Base-by-base conservation (phyloP, 108 stramenopile species). In the Skeletonema costatum region DNA sequence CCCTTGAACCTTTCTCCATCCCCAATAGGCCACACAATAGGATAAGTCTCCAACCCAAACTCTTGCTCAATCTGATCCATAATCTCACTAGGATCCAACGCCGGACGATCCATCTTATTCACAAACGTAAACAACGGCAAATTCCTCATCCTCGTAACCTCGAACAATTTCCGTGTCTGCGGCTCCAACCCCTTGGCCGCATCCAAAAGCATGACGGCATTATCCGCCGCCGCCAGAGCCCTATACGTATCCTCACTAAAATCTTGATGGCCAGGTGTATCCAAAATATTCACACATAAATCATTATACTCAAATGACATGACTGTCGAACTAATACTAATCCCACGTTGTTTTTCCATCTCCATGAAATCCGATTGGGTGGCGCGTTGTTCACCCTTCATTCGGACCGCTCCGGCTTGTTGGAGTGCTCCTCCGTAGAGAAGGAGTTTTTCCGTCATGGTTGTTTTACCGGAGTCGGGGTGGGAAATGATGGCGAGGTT, bases 401-500 rank as follows among this genome's bases (percentile, higher is more conserved):
- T 92, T 62, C 95, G 89, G 9, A 98, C 98, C 5, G 96, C 97
- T 31, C 98, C 98, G 3, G 98, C 98, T 77, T 97, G 96, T 70
- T 97, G 96, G 48, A 98, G 74, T 8, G 98, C 98, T 9, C 96
- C 97, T 42, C 88, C 88, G 60, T 97, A 95, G 14, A 98, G 81
- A 0, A 98, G 80, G 25, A 98, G 83, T 70, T 97, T 96, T 83
- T 98, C 98, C 17, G 97, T 98, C 92, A 98, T 92, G 69, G 98
- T 98, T 3, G 98, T 98, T 71, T 98, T 98, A 30, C 98, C 78
- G 17, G 94, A 91, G 71, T 98, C 98, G 60, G 98, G 98, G 86
- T 98, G 98, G 8, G 90, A 91, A 63, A 98, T 98, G 59, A 98
- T 98, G 62, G 98, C 98, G 32, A 98, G 85, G 71, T 96, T 98